phyloP scores from a whole-genome alignment of 192 early-diverging fungal species.

The Funneliformis mosseae region DNA sequence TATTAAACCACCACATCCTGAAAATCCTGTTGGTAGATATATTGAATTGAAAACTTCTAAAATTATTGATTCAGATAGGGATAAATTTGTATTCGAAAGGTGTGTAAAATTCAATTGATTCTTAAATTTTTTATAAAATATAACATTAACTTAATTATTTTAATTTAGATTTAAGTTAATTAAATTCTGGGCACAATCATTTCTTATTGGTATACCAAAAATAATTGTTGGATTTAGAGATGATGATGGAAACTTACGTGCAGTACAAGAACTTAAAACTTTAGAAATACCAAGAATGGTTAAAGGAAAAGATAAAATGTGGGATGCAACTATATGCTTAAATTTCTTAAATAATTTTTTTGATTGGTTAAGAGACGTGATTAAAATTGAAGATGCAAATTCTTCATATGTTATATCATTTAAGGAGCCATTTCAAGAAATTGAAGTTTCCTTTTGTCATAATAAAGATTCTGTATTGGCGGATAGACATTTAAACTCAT shows the following conservation, averaged over 20 bases:
- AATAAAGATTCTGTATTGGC: constrained; percentile 45
- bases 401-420: constrained; percentile 49
- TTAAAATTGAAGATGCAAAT: constrained; percentile 49
- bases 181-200: constrained; percentile 93
- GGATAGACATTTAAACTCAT: constrained; percentile 55
- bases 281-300: constrained; percentile 81
- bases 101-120: constrained; percentile 34
- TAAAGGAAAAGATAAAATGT: constrained; percentile 63
- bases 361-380: constrained; percentile 43
- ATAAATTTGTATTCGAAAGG: constrained; percentile 64
- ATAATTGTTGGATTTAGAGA: constrained; percentile 88
- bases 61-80: constrained; percentile 51
- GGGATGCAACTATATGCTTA: constrained; percentile 86
- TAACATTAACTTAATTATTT: constrained; percentile 6
- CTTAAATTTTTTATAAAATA: background rate
- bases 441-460: constrained; percentile 40
- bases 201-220: constrained; percentile 80
- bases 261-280: constrained; percentile 70
- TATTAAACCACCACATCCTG: constrained; percentile 40
- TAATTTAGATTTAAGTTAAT: constrained; percentile 74
- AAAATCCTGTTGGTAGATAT: constrained; percentile 66
- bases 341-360: constrained; percentile 78
- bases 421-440: constrained; percentile 46
- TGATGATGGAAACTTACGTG: constrained; percentile 62
- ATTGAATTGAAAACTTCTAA: constrained; percentile 90